phyloP scores from a whole-genome alignment of 805 yeast genomes.

The Priceomyces haplophilus region DNA sequence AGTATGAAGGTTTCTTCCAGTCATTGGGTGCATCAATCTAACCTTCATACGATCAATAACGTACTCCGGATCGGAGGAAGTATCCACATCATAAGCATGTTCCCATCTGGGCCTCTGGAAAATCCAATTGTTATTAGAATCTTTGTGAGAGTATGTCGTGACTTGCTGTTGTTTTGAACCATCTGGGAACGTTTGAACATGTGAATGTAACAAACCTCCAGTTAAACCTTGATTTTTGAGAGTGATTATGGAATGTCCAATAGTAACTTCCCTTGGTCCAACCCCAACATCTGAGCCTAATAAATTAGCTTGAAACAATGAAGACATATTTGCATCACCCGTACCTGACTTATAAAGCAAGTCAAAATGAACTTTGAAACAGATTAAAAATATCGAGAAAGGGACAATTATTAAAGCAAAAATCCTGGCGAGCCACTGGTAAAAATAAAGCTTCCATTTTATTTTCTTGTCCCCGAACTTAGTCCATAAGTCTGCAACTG shows the following conservation, averaged over 20 bases:
- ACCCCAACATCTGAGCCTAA: constrained; percentile 60
- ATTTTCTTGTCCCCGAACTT: constrained; percentile 68
- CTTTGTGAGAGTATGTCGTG: constrained; percentile 46
- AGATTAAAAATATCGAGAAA: constrained; percentile 54
- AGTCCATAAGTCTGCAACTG: constrained; percentile 83
- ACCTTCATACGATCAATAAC: constrained; percentile 59
- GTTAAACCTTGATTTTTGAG: constrained; percentile 42
- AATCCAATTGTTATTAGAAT: constrained; percentile 43
- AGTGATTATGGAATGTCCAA: constrained; percentile 47
- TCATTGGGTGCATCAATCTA: constrained; percentile 59
- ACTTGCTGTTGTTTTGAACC: constrained; percentile 49
- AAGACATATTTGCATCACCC: constrained; percentile 79
- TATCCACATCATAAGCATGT: constrained; percentile 28
- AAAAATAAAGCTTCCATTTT: constrained; percentile 46
- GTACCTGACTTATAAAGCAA: constrained; percentile 71
- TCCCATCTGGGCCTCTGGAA: constrained; percentile 48
- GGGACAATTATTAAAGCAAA: constrained; percentile 66
- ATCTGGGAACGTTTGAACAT: constrained; percentile 44
- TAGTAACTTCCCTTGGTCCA: constrained; percentile 64
- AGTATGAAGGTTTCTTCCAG: constrained; percentile 68
- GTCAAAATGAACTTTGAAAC: constrained; percentile 75
- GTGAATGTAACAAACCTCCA: constrained; percentile 47
- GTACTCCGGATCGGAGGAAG: constrained; percentile 31
- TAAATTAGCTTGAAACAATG: constrained; percentile 77
- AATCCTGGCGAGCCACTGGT: constrained; percentile 67